Conservation (phyloP, 257 asterid genomes). For the Nicotiana sylvestris region DNA sequence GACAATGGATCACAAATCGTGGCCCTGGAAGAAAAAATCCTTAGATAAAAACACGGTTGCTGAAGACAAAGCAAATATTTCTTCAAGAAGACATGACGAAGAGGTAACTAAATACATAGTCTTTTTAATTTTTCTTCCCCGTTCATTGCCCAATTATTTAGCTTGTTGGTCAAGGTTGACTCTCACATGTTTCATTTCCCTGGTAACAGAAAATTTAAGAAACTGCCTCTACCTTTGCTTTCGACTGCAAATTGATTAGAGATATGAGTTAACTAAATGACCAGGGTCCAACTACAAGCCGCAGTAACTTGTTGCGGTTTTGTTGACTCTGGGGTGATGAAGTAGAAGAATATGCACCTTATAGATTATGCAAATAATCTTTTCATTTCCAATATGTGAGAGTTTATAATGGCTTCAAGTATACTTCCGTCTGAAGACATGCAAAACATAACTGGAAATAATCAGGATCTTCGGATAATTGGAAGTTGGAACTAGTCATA, state of each 20-base stretch:
- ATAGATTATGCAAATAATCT: constrained; percentile 4
- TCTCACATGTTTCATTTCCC: not conserved
- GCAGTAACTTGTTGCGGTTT: not conserved
- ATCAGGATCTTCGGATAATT: not conserved
- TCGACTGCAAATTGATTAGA: not conserved
- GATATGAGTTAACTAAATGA: not conserved
- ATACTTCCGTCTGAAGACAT: not conserved
- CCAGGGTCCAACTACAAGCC: not conserved
- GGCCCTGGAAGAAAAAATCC: constrained; percentile 87
- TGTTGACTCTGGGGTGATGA: not conserved
- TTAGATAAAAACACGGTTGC: constrained; percentile 52
- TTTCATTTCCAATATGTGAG: not conserved
- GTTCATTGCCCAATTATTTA: not conserved
- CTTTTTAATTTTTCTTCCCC: constrained; percentile 6
- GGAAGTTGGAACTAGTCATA: not conserved
- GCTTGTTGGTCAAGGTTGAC: not conserved
- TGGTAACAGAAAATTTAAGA: not conserved
- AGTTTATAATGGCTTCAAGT: not conserved
- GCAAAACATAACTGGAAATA: not conserved
- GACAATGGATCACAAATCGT: constrained; percentile 69
- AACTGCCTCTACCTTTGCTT: not conserved
- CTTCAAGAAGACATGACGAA: constrained; percentile 39
- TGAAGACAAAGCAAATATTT: constrained; percentile 45
- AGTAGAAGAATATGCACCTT: not conserved
- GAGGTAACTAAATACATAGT: constrained; percentile 41